Conservation (phyloP, 345 rosid species). For the Zanthoxylum bungeanum region DNA sequence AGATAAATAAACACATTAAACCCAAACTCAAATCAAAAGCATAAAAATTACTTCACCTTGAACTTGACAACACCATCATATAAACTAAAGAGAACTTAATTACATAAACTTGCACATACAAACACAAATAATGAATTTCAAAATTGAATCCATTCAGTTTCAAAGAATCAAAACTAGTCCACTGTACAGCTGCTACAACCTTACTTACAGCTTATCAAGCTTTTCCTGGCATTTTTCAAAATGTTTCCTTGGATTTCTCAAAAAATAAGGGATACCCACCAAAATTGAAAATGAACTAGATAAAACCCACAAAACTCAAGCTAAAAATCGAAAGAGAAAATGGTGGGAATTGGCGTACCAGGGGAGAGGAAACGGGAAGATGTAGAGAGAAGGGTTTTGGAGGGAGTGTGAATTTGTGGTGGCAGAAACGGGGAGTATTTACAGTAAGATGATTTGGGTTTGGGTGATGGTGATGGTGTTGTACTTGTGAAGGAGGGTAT, state of each 20-base stretch:
- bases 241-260: no score
- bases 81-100: no score
- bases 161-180: no score
- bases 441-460: no score
- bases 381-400: background rate
- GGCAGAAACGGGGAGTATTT: background rate
- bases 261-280: background rate
- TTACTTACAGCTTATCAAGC: no score
- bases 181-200: no score
- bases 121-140: no score
- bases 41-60: background rate
- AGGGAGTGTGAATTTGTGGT: background rate
- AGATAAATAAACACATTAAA: background rate
- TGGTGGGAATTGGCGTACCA: conserved; percentile 25
- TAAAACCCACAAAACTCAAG: background rate
- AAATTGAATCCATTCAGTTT: no score
- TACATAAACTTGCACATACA: no score
- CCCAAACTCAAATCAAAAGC: background rate
- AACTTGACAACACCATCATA: no score
- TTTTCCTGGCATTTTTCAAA: no score
- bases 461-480: no score
- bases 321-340: background rate
- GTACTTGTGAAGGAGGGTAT: background rate
- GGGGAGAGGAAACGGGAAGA: conserved; percentile 13
- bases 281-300: background rate